A percentile compares a stretch with the other conserved stretches of the same genome.
Conservation (phyloP, 2,329 filamentous ascomycete genomes). For the Ophiocordyceps camponoti-floridani region DNA sequence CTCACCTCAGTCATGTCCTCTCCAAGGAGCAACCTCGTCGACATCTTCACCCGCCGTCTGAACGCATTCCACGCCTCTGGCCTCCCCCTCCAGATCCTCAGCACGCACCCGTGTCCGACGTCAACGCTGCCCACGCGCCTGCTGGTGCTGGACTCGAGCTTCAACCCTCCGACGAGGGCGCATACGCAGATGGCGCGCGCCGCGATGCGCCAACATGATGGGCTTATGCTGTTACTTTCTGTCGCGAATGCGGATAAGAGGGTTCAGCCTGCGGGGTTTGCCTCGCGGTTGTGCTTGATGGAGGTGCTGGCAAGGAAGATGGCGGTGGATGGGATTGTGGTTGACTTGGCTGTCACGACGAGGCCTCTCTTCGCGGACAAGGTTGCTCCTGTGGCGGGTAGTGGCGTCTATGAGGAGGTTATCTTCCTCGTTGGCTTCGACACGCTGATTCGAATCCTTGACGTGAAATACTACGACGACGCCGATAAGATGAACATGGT, state of each 20-base stretch:
- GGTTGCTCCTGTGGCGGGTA: slow-evolving; percentile 34
- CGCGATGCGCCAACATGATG: slow-evolving; percentile 17
- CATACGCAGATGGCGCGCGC: slow-evolving; percentile 38
- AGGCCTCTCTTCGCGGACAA: slow-evolving; percentile 62
- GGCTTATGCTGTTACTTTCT: slow-evolving; percentile 41
- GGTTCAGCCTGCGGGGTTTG: slow-evolving; percentile 45
- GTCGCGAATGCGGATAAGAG: slow-evolving; percentile 49
- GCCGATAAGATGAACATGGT: slow-evolving; percentile 16
- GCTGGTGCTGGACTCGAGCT: slow-evolving; percentile 47
- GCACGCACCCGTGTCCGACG: slow-evolving; percentile 4
- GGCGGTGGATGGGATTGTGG: slow-evolving; percentile 8
- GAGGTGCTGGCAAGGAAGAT: slow-evolving; percentile 44
- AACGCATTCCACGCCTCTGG: slow-evolving; percentile 16
- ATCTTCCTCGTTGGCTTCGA: slow-evolving; percentile 61
- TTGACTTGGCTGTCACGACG: slow-evolving; percentile 55
- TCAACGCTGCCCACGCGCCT: slow-evolving; percentile 14
- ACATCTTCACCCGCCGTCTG: no score
- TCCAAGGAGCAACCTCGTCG: no score
- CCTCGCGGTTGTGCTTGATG: slow-evolving; percentile 55
- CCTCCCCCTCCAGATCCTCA: slow-evolving; percentile 2
- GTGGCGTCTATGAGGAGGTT: slow-evolving; percentile 29
- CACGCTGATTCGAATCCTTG: slow-evolving; percentile 53
- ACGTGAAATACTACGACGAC: slow-evolving; percentile 49
- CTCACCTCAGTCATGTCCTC: no score
- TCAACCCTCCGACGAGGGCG: slow-evolving; percentile 48